Evolutionary conservation across 164 flowering plant genomes (phyloP), one percentile per base, ranked within the genome.

Genomic region (Magnolia officinalis): DNA sequence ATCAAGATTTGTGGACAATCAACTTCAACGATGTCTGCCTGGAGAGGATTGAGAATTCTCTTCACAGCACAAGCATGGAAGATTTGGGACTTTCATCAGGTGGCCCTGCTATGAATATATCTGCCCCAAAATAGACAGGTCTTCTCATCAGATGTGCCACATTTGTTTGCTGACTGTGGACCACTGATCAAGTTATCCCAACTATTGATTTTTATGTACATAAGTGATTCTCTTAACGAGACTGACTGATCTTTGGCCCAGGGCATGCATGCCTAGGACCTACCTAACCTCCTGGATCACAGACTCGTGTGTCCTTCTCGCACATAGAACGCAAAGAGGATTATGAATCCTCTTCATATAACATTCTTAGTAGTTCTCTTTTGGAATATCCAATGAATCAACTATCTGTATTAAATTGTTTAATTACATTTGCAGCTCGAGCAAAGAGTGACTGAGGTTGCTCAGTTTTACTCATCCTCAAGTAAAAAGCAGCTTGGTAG

Each of bases 371-470:
- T 50, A 26, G 45, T 37, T 37, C 45, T 58, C n/a, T 49, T 61
- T 61, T 1, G 55, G 37, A 13, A 7, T 58, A 20, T 8, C 18
- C 50, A 21, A 23, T 1, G 19, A 6, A 73, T 24, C 29, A 10
- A 49, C 23, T 19, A 7, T n/a, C 14, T 51, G 1, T 51, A 3
- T 24, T 71, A 23, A 69, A 37, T 52, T 24, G 45, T 74, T 29
- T 52, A 14, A 67, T 76, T 65, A n/a, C 19, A 70, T 63, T 75
- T 86, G 80, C 90, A 95, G 97, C 88, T 95, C 16, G 95, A 93
- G 86, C 87, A 87, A 71, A 89, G 59, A 78, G 84, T 92, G 77
- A 86, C 80, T 66, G 89, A 90, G 67, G 86, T 95, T 6, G 91
- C 90, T 51, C 85, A 87, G 23, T 95, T 93, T 76, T 93, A 88